Evolutionary conservation across 345 rosid genomes (phyloP), one percentile per base, ranked within the genome.

Genomic region (Populus tremula): DNA sequence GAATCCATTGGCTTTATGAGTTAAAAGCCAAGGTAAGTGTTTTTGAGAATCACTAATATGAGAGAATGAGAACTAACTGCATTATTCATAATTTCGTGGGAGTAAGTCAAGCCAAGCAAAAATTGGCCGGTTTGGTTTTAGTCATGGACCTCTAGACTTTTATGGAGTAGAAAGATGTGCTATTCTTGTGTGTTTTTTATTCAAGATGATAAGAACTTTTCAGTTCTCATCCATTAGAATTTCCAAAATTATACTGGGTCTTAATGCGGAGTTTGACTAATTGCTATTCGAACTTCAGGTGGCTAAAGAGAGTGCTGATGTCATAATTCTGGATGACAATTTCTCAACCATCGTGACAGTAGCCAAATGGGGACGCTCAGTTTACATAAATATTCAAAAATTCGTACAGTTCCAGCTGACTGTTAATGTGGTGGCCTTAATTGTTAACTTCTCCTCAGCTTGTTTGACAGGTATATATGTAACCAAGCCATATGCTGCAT

Each of bases 241-340:
- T 72, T 72, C 35, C 2, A 35, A 33, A 49, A 17, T 72, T 2
- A 17, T 5, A 1, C 54, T n/a, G 21, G 18, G 66, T 41, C 18
- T 25, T 16, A 59, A 23, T 73, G 41, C 21, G 23, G 31, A 65
- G 39, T 73, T 69, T 79, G 66, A 67, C 5, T 67, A 39, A 62
- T 54, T 80, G 50, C 56, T 81, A 72, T 50, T 27, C 23, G 71
- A 75, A 82, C 77, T 81, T 64, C 84, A 94, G 98, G 98, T 94
- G 76, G 98, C 98, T 0, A 94, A 94, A 86, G 98, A 94, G 91
- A 94, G 98, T 69, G 98, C 98, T 2, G 98, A 94, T 88, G 97
- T 94, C 53, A 83, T 94, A 72, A 94, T 94, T 76, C 90, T 93
- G 72, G 98, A 94, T 61, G 98, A 94, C 81, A 94, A 94, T 67